Conservation (phyloP, 805 yeast species). For the Yarrowia alimentaria region DNA sequence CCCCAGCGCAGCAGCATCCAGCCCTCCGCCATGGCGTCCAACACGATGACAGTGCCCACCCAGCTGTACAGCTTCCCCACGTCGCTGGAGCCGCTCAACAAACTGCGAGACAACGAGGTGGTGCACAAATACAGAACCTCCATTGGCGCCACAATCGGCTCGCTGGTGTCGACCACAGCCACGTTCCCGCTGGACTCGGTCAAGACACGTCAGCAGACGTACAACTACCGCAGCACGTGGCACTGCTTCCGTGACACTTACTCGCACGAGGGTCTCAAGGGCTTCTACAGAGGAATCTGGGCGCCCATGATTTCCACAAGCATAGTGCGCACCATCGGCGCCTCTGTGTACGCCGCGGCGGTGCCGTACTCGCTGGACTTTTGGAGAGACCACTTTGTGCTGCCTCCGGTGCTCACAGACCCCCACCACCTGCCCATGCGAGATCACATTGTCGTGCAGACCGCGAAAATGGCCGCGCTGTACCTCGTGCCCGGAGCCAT, state of each 20-base stretch:
- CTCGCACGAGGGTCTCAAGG: slow-evolving; percentile 59
- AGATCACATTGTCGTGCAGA: slow-evolving; percentile 2
- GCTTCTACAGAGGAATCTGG: slow-evolving; percentile 72
- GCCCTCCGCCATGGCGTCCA: too few relatives aligned
- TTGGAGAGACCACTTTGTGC: slow-evolving; percentile 30
- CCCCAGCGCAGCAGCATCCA: too few relatives aligned
- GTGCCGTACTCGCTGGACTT: slow-evolving; percentile 43
- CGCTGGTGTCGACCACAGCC: slow-evolving; percentile 61
- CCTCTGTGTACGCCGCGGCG: slow-evolving; percentile 56
- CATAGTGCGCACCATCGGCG: slow-evolving; percentile 61
- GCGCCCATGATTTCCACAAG: slow-evolving; percentile 69
- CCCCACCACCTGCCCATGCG: slow-evolving; percentile 13
- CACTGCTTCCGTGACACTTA: slow-evolving; percentile 60
- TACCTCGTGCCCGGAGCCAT: slow-evolving; percentile 53
- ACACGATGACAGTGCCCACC: slow-evolving; percentile 6
- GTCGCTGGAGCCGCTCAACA: slow-evolving; percentile 3
- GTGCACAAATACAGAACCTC: slow-evolving; percentile 48
- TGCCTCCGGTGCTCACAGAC: slow-evolving; percentile 27
- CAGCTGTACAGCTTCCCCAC: slow-evolving; percentile 16
- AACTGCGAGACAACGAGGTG: slow-evolving; percentile 7
- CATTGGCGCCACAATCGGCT: slow-evolving; percentile 61
- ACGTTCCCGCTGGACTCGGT: slow-evolving; percentile 87
- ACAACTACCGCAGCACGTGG: slow-evolving; percentile 54
- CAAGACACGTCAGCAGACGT: slow-evolving; percentile 83
- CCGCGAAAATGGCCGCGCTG: slow-evolving; percentile 31